Conservation (phyloP, 768 basidiomycete species). For the Hemileccinum impolitum region DNA sequence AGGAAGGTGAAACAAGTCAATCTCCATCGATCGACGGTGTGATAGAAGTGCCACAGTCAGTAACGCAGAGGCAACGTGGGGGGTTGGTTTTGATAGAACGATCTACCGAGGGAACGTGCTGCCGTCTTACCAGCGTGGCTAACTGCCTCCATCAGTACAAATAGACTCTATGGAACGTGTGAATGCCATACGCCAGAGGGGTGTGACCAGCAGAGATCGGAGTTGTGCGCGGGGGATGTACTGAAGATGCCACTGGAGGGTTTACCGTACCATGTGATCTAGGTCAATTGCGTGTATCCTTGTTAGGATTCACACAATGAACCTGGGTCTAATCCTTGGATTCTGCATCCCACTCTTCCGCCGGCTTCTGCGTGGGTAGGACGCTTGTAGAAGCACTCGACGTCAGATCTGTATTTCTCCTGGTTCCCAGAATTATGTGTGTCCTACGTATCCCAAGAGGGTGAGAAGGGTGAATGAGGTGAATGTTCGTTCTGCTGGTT, state of each 20-base stretch:
- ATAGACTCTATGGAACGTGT: not conserved
- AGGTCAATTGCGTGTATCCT: slow-evolving; percentile 1
- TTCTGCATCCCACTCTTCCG: slow-evolving; percentile 4
- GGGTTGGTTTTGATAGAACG: not conserved
- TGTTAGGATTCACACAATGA: slow-evolving; percentile 1
- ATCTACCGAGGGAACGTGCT: not conserved
- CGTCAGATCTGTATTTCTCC: slow-evolving; percentile 1
- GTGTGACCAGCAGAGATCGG: not conserved
- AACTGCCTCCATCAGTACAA: not conserved
- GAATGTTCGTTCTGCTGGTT: not conserved
- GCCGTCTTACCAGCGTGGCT: not conserved
- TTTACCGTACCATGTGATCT: slow-evolving; percentile 3
- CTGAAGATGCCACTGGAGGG: slow-evolving; percentile 1
- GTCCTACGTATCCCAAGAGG: slow-evolving; percentile 1
- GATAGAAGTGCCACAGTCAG: not conserved
- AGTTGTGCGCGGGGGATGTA: not conserved
- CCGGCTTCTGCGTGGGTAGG: slow-evolving; percentile 5
- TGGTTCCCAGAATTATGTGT: not conserved
- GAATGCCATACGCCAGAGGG: slow-evolving; percentile 6
- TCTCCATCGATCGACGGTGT: not conserved
- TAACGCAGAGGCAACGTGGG: not conserved
- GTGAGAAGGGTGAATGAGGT: slow-evolving; percentile 1
- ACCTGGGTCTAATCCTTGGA: slow-evolving; percentile 17
- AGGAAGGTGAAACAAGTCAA: not conserved
- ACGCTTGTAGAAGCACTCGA: not conserved